phyloP scores from a whole-genome alignment of 495 filamentous ascomycete species.

The Xylaria venustula region DNA sequence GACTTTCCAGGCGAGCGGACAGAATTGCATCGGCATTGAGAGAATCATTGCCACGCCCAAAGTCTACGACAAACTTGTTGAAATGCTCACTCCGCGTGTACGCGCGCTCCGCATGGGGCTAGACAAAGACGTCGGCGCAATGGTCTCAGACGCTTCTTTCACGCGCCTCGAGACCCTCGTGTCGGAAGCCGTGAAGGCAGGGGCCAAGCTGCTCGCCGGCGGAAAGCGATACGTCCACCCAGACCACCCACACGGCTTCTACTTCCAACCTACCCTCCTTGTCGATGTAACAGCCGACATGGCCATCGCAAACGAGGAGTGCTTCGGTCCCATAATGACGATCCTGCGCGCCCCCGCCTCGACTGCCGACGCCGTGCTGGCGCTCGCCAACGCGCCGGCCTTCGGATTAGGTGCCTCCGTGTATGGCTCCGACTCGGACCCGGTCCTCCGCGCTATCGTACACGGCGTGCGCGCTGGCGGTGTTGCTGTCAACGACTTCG shows the following conservation, averaged over 20 bases:
- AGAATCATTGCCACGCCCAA: conserved; percentile 78
- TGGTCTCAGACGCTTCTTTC: conserved; percentile 78
- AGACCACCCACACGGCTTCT: conserved; percentile 72
- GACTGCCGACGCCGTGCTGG: conserved; percentile 59
- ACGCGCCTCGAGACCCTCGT: conserved; percentile 68
- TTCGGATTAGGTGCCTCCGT: conserved; percentile 82
- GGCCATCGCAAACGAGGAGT: conserved; percentile 85
- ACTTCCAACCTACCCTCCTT: conserved; percentile 86
- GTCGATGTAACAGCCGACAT: conserved; percentile 76
- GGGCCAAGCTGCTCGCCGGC: conserved; percentile 78
- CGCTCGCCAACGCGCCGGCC: conserved; percentile 70
- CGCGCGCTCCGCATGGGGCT: conserved; percentile 63
- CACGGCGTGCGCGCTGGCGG: conserved; percentile 76
- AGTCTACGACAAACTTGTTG: conserved; percentile 69
- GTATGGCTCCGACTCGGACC: conserved; percentile 62
- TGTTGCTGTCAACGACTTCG: conserved; percentile 94
- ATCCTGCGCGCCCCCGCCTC: conserved; percentile 63
- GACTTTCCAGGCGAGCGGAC: conserved; percentile 92
- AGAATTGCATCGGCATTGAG: conserved; percentile 98
- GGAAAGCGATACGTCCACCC: conserved; percentile 73
- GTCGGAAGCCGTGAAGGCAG: conserved; percentile 68
- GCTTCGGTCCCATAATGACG: conserved; percentile 88
- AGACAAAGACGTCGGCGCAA: conserved; percentile 77
- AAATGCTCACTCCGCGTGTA: conserved; percentile 69
- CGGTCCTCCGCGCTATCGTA: conserved; percentile 49